Evolutionary conservation across 2,329 filamentous ascomycete genomes (phyloP), one percentile per base, ranked within the genome.

Genomic region (Pleurostoma richardsiae): DNA sequence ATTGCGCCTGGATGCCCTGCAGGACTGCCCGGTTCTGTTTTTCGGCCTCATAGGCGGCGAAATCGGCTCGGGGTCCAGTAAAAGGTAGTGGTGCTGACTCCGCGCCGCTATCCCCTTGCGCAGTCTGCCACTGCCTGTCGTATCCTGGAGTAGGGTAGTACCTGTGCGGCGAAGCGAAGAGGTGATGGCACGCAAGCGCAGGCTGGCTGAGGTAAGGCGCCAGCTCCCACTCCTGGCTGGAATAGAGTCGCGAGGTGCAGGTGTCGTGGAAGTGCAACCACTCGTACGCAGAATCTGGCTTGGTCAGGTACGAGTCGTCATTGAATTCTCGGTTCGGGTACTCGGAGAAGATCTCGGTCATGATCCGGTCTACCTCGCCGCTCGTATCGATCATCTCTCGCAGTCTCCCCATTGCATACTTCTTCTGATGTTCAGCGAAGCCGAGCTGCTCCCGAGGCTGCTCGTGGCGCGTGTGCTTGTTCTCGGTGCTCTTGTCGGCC

Each of bases 231-330:
- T 95, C 91, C 63, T 96, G 92, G 49, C 80, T 84, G n/a, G 82
- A 72, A 61, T 85, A 95, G 2, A 97, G 77, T 38, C 85, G 82
- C 1, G 85, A 83, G 28, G 89, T 90, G 52, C 95, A 83, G 1
- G 75, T 73, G 58, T 97, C 94, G 65, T 96, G 88, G 66, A 99
- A 97, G 64, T 95, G 77, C 46, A 99, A 79, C 94, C 94, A 99
- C 59, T 96, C 92, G 64, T 96, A 95, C 1, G 89, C 89, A 63
- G 79, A 72, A 54, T 86, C 83, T 0, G 95, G 95, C 61, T 99
- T 99, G 31, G 85, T 88, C 30, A 99, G 82, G 55, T 89, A 86
- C 1, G 85, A 86, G 65, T 99, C 94, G 63, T 99, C 94, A 69
- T 96, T 95, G 67, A 87, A 99, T 26, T 90, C 84, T 56, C 90